phyloP scores from a whole-genome alignment of 228 moss, liverwort and hornwort species.

The Sphagnum magellanicum region DNA sequence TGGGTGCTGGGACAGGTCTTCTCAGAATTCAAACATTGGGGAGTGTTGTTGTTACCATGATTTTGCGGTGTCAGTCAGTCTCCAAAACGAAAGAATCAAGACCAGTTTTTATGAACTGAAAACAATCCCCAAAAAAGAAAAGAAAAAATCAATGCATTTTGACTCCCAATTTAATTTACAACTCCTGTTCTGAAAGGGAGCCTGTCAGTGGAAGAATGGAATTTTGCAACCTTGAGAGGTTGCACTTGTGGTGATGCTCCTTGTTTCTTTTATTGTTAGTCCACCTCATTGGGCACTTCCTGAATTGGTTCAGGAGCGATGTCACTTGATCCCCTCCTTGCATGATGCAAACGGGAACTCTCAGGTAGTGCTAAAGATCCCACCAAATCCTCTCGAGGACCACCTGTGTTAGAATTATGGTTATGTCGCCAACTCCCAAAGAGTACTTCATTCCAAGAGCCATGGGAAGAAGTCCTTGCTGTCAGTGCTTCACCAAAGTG shows the following conservation, averaged over 20 bases:
- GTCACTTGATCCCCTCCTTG: slow-evolving; percentile 35
- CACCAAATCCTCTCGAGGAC: slow-evolving; percentile 17
- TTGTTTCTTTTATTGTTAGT: not conserved
- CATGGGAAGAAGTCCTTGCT: slow-evolving; percentile 65
- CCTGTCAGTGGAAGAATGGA: not conserved
- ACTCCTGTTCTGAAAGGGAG: not conserved
- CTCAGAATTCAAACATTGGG: no score
- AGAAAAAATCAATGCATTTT: not conserved
- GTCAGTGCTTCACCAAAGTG: slow-evolving; percentile 77
- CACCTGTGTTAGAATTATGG: slow-evolving; percentile 19
- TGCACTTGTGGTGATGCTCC: not conserved
- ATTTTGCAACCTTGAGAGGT: not conserved
- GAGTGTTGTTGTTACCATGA: no score
- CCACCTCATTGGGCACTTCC: slow-evolving; percentile 3
- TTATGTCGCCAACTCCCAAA: slow-evolving; percentile 85
- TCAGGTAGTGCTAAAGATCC: slow-evolving; percentile 26
- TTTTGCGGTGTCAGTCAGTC: no score
- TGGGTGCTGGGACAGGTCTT: no score
- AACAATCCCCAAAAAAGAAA: no score
- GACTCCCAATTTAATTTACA: not conserved
- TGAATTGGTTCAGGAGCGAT: slow-evolving; percentile 35
- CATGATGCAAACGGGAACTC: slow-evolving; percentile 29
- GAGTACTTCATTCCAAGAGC: slow-evolving; percentile 89
- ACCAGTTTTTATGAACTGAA: no score
- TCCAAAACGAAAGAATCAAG: no score